Conservation (phyloP, 148 eudicot species). For the Heliosperma pusillum region DNA sequence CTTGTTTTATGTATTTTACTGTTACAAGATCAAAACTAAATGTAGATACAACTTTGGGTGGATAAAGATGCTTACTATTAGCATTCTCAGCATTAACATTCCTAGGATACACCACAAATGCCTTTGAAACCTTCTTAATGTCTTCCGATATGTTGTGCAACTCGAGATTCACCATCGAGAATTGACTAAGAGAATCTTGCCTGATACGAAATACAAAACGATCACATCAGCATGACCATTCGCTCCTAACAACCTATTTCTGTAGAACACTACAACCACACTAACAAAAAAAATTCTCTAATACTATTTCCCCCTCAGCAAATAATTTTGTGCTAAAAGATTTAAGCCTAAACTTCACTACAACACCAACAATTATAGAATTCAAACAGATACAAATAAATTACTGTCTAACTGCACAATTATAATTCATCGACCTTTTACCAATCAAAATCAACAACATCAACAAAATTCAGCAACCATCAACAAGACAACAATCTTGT, state of each 20-base stretch:
- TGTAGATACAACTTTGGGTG: not conserved
- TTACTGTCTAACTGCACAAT: not conserved
- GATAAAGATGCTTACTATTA: conserved; percentile 45
- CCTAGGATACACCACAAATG: conserved; percentile 92
- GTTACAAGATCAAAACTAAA: not conserved
- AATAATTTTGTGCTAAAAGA: not conserved
- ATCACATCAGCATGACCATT: not conserved
- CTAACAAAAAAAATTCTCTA: not conserved
- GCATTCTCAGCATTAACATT: conserved; percentile 91
- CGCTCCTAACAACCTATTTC: not conserved
- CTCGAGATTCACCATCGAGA: conserved; percentile 97
- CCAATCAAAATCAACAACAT: too few species aligned
- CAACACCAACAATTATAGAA: not conserved
- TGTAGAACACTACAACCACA: too few species aligned
- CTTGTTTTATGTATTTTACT: not conserved
- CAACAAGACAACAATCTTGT: too few species aligned
- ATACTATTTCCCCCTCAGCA: not conserved
- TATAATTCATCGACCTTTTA: too few species aligned
- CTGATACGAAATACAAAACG: conserved; percentile 27
- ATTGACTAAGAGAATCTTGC: conserved; percentile 84
- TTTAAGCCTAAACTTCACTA: not conserved
- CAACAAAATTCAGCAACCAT: too few species aligned
- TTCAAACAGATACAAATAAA: not conserved
- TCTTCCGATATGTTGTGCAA: conserved; percentile 87
- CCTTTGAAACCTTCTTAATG: conserved; percentile 90